A percentile compares a stretch with the other conserved stretches of the same genome.
phyloP scores from a whole-genome alignment of 345 rosid species.

The Lepidium sativum region DNA sequence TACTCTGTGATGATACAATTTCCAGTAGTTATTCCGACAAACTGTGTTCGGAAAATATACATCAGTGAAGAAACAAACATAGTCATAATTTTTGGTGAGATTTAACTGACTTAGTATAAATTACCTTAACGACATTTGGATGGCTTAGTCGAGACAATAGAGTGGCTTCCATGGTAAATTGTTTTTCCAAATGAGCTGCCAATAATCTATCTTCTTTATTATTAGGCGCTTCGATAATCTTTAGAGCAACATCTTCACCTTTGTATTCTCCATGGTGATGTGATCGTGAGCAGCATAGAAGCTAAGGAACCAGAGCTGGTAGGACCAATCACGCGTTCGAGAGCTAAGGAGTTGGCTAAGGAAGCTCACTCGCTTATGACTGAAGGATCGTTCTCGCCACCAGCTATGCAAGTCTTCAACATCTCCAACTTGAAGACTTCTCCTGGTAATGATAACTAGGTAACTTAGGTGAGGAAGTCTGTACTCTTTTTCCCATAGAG shows the following conservation, averaged over 20 bases:
- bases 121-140: constrained; percentile 69
- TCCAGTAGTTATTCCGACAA: constrained; percentile 47
- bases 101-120: neutral
- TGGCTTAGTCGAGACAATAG: constrained; percentile 59
- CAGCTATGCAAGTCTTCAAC: too few species aligned
- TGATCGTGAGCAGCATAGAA: too few species aligned
- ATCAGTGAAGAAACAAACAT: neutral
- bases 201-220: constrained; percentile 45
- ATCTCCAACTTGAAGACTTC: too few species aligned
- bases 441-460: too few species aligned
- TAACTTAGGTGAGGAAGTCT: too few species aligned
- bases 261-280: constrained; percentile 65
- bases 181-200: constrained; percentile 54
- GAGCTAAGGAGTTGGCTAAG: too few species aligned
- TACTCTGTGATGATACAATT: constrained; percentile 53
- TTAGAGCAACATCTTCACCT: constrained; percentile 70
- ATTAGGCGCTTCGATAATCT: constrained; percentile 51
- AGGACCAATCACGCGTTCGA: too few species aligned
- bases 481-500: too few species aligned
- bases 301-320: too few species aligned
- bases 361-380: too few species aligned
- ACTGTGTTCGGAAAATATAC: constrained; percentile 27
- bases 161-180: constrained; percentile 60
- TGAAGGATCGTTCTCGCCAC: too few species aligned
- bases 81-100: neutral